These are phyloP conservation scores for Pluteus cervinus DNA, from an alignment of 768 basidiomycete genomes.

Conservation along the genomic window DNA sequence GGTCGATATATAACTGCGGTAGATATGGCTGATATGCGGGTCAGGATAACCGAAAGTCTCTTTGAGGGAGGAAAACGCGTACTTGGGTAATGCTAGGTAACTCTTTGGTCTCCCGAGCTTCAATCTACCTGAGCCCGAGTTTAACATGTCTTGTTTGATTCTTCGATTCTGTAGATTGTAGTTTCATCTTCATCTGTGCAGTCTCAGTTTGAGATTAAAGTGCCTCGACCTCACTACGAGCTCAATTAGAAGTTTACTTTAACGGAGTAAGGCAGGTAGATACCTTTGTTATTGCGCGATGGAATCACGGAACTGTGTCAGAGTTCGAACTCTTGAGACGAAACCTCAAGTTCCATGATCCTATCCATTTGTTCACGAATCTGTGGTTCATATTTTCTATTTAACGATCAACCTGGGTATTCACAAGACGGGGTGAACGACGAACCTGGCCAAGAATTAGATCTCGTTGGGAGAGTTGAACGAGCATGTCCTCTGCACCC, in stretches of 20 bases:
- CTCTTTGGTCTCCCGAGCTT: slow-evolving; percentile 77
- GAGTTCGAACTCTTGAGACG: slow-evolving; percentile 88
- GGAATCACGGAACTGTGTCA: slow-evolving; percentile 87
- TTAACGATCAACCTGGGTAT: neutral
- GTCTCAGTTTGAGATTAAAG: slow-evolving; percentile 89
- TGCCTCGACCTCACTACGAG: slow-evolving; percentile 76
- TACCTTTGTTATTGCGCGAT: slow-evolving; percentile 80
- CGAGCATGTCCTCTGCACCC: slow-evolving; percentile 93
- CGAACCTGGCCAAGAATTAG: slow-evolving; percentile 82
- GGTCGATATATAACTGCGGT: slow-evolving; percentile 84
- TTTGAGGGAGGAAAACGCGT: slow-evolving; percentile 3
- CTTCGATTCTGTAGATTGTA: slow-evolving; percentile 87
- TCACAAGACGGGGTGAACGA: neutral
- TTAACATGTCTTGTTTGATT: slow-evolving; percentile 87
- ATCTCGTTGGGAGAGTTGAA: slow-evolving; percentile 91
- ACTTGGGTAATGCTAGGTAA: slow-evolving; percentile 81
- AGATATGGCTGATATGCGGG: slow-evolving; percentile 67
- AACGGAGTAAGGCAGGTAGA: slow-evolving; percentile 8
- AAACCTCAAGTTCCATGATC: slow-evolving; percentile 66
- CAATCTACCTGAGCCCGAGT: slow-evolving; percentile 78
- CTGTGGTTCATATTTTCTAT: slow-evolving; percentile 82
- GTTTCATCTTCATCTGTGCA: slow-evolving; percentile 88
- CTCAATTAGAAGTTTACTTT: slow-evolving; percentile 1
- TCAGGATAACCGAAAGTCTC: slow-evolving; percentile 1
- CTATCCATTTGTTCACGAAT: slow-evolving; percentile 62